Conservation (phyloP, 2,329 filamentous ascomycete genomes). For the Penicillium sp. region DNA sequence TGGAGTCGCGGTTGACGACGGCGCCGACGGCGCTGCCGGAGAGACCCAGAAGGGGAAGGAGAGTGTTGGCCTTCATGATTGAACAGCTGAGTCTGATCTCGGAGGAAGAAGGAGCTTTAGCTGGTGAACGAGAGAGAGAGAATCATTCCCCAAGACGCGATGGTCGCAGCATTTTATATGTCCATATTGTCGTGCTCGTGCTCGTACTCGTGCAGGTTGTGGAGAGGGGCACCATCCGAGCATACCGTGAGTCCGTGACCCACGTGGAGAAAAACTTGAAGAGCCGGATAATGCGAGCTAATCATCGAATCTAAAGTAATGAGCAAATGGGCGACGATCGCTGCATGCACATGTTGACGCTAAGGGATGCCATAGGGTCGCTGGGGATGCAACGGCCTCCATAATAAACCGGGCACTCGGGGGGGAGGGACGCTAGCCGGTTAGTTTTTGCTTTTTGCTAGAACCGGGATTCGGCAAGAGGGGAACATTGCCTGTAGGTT, state of each 20-base stretch:
- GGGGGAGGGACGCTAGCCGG: neutral
- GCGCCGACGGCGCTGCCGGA: constrained; percentile 28
- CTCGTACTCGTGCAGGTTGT: neutral
- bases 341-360: constrained; percentile 12
- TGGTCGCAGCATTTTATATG: constrained; percentile 21
- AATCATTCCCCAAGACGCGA: constrained; percentile 21
- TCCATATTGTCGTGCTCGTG: neutral
- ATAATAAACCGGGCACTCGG: constrained; percentile 5
- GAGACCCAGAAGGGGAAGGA: constrained; percentile 29
- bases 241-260: neutral
- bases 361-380: constrained; percentile 13
- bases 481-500: too few relatives aligned
- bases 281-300: neutral
- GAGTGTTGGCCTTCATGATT: constrained; percentile 32
- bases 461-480: constrained; percentile 3
- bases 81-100: constrained; percentile 9
- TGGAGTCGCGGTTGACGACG: constrained; percentile 16
- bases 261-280: neutral
- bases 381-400: neutral
- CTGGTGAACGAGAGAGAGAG: constrained; percentile 16
- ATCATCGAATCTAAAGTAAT: neutral
- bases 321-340: constrained; percentile 9
- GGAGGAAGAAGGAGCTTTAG: constrained; percentile 7
- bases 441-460: neutral
- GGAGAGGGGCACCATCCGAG: neutral